phyloP scores from a whole-genome alignment of 139 green algal genomes.

The Chlorella sorokiniana region DNA sequence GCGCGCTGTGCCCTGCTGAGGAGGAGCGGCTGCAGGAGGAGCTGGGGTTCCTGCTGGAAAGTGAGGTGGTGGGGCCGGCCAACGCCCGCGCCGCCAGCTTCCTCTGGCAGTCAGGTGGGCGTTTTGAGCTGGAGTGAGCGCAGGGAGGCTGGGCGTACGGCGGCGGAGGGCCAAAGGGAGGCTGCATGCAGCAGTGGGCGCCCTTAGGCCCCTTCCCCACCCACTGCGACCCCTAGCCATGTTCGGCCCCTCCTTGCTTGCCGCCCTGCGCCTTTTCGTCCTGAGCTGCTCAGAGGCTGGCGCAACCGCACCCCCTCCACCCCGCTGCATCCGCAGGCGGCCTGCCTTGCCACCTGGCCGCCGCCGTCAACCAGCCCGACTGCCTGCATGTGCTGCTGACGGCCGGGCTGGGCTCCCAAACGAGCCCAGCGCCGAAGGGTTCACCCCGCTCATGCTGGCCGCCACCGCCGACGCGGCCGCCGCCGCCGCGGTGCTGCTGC shows the following conservation, averaged over 20 bases:
- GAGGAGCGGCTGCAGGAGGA: constrained; percentile 10
- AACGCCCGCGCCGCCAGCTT: constrained; percentile 10
- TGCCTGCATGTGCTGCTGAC: constrained; percentile 13
- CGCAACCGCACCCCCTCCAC: neutral
- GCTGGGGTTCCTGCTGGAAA: constrained; percentile 11
- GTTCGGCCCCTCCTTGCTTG: neutral
- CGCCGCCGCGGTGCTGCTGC: constrained; percentile 2
- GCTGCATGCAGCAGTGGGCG: no score
- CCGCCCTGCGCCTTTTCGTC: neutral
- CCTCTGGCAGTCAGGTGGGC: constrained; percentile 15
- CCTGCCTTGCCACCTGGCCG: constrained; percentile 20
- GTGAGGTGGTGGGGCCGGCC: neutral
- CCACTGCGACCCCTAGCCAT: no score
- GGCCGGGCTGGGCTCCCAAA: neutral
- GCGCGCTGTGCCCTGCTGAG: neutral
- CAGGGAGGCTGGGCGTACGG: neutral
- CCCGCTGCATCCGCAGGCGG: neutral
- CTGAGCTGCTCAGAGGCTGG: neutral
- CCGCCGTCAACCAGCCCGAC: neutral
- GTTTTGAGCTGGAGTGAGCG: neutral
- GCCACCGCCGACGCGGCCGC: neutral
- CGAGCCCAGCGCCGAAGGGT: neutral
- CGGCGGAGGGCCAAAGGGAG: no score
- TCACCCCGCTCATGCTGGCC: constrained; percentile 28
- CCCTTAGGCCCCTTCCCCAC: neutral